Evolutionary conservation across 306 rosid genomes (phyloP).

Genomic region (Comarum palustre): DNA sequence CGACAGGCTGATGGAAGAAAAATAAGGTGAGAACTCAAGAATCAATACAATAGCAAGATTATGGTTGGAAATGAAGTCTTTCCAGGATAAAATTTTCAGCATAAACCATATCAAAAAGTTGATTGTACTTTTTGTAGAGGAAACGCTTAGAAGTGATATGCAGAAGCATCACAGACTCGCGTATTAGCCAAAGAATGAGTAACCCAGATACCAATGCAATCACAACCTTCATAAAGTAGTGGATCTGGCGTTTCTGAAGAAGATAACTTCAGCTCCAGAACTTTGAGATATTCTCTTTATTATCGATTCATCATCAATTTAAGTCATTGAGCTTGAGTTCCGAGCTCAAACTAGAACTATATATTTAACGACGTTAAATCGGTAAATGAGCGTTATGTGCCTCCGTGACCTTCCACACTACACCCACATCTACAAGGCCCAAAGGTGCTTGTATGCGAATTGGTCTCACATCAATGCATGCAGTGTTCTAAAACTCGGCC

Average conservation of each 20-base stretch:
- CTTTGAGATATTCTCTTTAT: constrained; percentile 76
- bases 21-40: constrained; percentile 18
- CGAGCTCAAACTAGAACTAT: too few species aligned
- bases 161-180: constrained; percentile 76
- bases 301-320: too few species aligned
- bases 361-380: too few species aligned
- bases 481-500: too few species aligned
- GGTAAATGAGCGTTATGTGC: too few species aligned
- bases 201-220: constrained; percentile 79
- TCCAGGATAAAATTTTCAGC: constrained; percentile 94
- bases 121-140: constrained; percentile 79
- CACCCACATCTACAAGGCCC: too few species aligned
- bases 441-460: too few species aligned
- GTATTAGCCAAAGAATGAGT: constrained; percentile 77
- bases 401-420: too few species aligned
- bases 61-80: constrained; percentile 21
- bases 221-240: constrained; percentile 82
- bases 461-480: too few species aligned
- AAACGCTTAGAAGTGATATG: constrained; percentile 68
- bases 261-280: constrained; percentile 93
- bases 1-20: constrained; percentile 64
- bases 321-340: too few species aligned
- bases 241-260: constrained; percentile 76
- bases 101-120: constrained; percentile 86
- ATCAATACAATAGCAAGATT: constrained; percentile 2